Evolutionary conservation across 108 stramenopile genomes (phyloP).

Genomic region (Cyclotella atomus): DNA sequence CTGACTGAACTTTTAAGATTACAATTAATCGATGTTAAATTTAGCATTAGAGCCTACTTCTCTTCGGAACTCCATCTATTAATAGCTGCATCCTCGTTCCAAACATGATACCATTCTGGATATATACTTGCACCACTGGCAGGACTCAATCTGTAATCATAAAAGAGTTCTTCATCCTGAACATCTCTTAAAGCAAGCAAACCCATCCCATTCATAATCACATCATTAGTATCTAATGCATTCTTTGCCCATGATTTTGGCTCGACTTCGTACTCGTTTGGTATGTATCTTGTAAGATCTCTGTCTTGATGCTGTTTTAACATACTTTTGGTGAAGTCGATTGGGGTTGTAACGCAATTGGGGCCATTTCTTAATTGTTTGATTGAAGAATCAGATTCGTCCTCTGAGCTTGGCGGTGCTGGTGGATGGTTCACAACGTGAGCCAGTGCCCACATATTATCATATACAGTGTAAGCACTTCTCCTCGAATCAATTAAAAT

Average conservation of each 20-base stretch:
- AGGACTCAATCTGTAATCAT: constrained; percentile 76
- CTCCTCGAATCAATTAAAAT: constrained; percentile 78
- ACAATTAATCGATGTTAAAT: no score
- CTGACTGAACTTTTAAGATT: no score
- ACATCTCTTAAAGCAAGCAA: constrained; percentile 68
- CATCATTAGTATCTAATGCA: constrained; percentile 56
- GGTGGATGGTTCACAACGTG: constrained; percentile 89
- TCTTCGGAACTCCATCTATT: constrained; percentile 44
- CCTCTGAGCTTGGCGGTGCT: constrained; percentile 17
- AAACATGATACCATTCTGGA: constrained; percentile 74
- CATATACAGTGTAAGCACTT: constrained; percentile 79
- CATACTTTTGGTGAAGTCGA: constrained; percentile 75
- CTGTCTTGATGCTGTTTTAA: constrained; percentile 27
- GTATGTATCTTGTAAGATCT: constrained; percentile 48
- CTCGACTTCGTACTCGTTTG: constrained; percentile 78
- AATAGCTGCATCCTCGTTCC: constrained; percentile 31
- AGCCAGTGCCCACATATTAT: constrained; percentile 77
- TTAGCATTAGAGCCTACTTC: not conserved
- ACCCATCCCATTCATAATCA: constrained; percentile 84
- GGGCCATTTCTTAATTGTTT: constrained; percentile 23
- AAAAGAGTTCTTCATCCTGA: constrained; percentile 83
- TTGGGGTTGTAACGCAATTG: constrained; percentile 69
- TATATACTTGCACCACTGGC: constrained; percentile 13
- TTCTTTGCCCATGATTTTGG: constrained; percentile 50
- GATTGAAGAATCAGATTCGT: constrained; percentile 4